A percentile compares a stretch with the other conserved stretches of the same genome.
Evolutionary conservation across 148 eudicot species (phyloP).

Genomic region (Tetragonia tetragonoides): DNA sequence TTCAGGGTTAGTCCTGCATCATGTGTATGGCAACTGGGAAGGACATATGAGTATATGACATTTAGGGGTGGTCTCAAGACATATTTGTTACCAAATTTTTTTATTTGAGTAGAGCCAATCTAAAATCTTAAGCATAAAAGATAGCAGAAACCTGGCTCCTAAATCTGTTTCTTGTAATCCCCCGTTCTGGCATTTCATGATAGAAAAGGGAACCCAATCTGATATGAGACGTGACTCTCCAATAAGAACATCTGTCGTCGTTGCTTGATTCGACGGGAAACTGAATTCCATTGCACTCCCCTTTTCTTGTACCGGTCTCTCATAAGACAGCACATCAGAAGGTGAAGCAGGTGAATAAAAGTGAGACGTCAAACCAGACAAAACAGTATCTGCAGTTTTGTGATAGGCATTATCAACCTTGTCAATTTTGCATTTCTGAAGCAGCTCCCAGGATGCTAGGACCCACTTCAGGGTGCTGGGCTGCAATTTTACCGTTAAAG

Average conservation of each 20-base stretch:
- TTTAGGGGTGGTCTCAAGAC: not conserved
- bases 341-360: slow-evolving; percentile 21
- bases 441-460: slow-evolving; percentile 47
- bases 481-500: slow-evolving; percentile 55
- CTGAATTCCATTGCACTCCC: slow-evolving; percentile 30
- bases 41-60: not conserved
- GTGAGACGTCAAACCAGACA: slow-evolving; percentile 33
- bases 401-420: slow-evolving; percentile 25
- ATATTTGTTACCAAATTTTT: not conserved
- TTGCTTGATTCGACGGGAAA: slow-evolving; percentile 35
- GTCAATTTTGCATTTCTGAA: slow-evolving; percentile 34
- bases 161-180: slow-evolving; percentile 58
- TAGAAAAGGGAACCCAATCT: slow-evolving; percentile 71
- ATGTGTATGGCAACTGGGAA: not conserved
- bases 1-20: not conserved
- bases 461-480: slow-evolving; percentile 65
- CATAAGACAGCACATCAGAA: slow-evolving; percentile 31
- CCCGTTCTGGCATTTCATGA: slow-evolving; percentile 33
- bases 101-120: not conserved
- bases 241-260: slow-evolving; percentile 39
- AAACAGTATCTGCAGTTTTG: slow-evolving; percentile 26
- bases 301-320: slow-evolving; percentile 28
- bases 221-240: slow-evolving; percentile 75
- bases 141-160: slow-evolving; percentile 74
- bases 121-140: slow-evolving; percentile 1